Evolutionary conservation across 1,284 basidiomycete species (phyloP).

Genomic region (Peniophora sp.): DNA sequence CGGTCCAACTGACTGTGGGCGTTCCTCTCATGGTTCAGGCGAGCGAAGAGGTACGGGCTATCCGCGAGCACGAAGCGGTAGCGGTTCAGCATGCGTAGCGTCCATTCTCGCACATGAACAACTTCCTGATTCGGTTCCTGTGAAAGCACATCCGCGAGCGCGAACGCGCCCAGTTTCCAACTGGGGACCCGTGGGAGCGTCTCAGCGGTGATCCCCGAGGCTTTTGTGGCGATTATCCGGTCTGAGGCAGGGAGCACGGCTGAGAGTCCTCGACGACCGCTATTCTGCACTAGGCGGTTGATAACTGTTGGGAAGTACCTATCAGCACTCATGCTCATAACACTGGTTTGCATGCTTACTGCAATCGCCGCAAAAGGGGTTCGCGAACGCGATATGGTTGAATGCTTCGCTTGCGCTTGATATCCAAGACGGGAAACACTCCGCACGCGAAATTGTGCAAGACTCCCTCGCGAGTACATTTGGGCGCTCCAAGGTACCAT

Average conservation of each 20-base stretch:
- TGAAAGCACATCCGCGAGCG: constrained; percentile 27
- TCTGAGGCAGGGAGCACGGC: constrained; percentile 32
- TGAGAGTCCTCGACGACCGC: constrained; percentile 34
- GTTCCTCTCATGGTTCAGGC: background rate
- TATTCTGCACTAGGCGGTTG: constrained; percentile 33
- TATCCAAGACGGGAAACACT: constrained; percentile 11
- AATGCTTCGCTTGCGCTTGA: constrained; percentile 29
- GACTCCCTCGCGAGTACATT: background rate
- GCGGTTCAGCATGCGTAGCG: constrained; percentile 32
- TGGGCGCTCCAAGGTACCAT: background rate
- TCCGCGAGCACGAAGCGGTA: constrained; percentile 28
- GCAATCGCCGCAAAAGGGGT: constrained; percentile 39
- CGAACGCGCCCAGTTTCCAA: constrained; percentile 30
- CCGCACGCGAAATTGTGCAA: constrained; percentile 7
- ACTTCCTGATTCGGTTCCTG: constrained; percentile 11
- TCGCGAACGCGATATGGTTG: constrained; percentile 35
- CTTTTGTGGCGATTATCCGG: constrained; percentile 9
- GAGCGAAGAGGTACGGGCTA: background rate
- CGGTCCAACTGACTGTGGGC: constrained; percentile 7
- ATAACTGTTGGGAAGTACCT: constrained; percentile 25
- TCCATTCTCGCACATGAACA: constrained; percentile 29
- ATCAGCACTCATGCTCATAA: background rate
- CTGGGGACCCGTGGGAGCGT: constrained; percentile 32
- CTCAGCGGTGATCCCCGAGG: constrained; percentile 16
- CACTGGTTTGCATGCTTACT: constrained; percentile 24